Conservation (phyloP, 1,139 yeast genomes). For the Cylindricascospora bacillispora region DNA sequence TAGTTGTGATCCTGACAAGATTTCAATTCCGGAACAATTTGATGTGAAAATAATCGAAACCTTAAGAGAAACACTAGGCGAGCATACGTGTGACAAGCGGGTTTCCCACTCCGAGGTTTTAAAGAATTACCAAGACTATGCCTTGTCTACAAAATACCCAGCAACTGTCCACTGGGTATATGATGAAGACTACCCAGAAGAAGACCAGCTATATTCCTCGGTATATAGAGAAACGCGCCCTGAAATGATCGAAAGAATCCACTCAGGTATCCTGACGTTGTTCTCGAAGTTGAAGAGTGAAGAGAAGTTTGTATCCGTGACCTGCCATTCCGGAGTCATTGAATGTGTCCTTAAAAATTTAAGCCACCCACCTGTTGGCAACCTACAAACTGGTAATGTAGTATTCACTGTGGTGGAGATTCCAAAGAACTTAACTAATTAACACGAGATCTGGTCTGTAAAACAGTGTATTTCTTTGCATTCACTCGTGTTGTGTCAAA, state of each 20-base stretch:
- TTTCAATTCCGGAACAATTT: slow-evolving; percentile 4
- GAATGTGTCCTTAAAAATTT: slow-evolving; percentile 38
- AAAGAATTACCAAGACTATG: slow-evolving; percentile 13
- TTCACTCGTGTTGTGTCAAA: too few relatives aligned
- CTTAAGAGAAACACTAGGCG: slow-evolving; percentile 56
- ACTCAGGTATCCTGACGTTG: slow-evolving; percentile 28
- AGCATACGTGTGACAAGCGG: slow-evolving; percentile 56
- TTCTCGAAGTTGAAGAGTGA: slow-evolving; percentile 23
- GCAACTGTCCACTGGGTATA: slow-evolving; percentile 29
- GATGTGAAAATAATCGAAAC: slow-evolving; percentile 33
- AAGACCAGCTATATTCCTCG: slow-evolving; percentile 33
- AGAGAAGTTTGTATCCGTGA: slow-evolving; percentile 33
- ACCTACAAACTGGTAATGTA: slow-evolving; percentile 47
- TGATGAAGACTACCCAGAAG: slow-evolving; percentile 35
- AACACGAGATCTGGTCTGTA: background rate
- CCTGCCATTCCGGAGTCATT: slow-evolving; percentile 55
- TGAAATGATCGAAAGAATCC: slow-evolving; percentile 39
- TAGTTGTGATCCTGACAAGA: background rate
- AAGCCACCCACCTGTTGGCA: slow-evolving; percentile 40
- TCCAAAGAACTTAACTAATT: background rate
- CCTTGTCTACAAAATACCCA: too few relatives aligned
- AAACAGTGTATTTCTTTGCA: too few relatives aligned
- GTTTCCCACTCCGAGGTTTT: slow-evolving; percentile 14
- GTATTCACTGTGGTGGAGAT: slow-evolving; percentile 42
- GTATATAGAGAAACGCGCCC: slow-evolving; percentile 34